These are phyloP conservation scores for Dendrocalamus sinicus DNA, from an alignment of 176 grass and related monocot genomes.

Conservation along the genomic window DNA sequence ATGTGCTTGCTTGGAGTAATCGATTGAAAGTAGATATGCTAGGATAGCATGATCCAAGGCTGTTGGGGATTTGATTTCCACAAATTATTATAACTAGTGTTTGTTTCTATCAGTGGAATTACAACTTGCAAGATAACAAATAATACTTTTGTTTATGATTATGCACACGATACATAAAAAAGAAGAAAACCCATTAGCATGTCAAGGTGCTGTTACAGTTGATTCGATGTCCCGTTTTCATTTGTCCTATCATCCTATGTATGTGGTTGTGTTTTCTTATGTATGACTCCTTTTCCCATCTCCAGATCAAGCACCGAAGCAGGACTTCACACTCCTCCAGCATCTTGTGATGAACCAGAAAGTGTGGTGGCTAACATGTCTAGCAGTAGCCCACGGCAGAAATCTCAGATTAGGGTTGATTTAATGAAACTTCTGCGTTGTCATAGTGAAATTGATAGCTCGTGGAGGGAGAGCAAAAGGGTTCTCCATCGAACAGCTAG, in stretches of 20 bases:
- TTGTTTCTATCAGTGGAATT: neutral
- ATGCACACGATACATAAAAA: neutral
- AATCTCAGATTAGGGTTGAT: conserved; percentile 56
- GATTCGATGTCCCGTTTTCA: neutral
- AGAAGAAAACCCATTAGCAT: neutral
- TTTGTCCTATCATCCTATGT: neutral
- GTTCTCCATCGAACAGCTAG: conserved; percentile 65
- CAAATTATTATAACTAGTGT: neutral
- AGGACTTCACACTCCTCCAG: conserved; percentile 51
- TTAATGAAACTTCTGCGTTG: conserved; percentile 62
- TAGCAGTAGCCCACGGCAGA: conserved; percentile 17
- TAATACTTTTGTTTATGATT: neutral
- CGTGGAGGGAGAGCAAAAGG: conserved; percentile 66
- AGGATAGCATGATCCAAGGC: neutral
- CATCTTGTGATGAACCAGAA: conserved; percentile 45
- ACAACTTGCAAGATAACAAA: neutral
- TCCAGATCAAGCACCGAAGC: conserved; percentile 63
- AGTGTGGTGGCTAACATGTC: conserved; percentile 32
- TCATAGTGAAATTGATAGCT: conserved; percentile 50
- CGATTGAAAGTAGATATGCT: neutral
- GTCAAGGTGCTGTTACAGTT: neutral
- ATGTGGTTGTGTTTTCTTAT: neutral
- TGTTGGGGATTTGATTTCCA: neutral
- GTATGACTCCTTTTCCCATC: neutral
- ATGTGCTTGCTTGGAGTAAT: neutral